Conservation (phyloP, 768 basidiomycete species). For the Pleurotus tuber-regium region DNA sequence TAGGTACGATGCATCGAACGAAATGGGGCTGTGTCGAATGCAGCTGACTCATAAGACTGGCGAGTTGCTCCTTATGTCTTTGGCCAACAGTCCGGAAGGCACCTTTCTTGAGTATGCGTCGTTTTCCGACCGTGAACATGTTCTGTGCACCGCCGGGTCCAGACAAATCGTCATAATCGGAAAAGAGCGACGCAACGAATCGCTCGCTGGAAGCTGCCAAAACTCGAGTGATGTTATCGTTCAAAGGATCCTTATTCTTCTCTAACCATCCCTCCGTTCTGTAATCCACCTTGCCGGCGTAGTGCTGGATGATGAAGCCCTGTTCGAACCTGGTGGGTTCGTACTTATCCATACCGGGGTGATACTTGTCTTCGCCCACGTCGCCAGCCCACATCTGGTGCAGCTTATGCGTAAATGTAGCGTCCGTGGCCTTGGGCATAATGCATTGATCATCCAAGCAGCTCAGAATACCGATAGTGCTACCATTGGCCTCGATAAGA, state of each 20-base stretch:
- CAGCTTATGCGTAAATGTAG: conserved; percentile 92
- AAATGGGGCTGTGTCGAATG: conserved; percentile 97
- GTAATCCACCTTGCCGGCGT: conserved; percentile 96
- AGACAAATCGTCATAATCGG: conserved; percentile 65
- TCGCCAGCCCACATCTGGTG: conserved; percentile 68
- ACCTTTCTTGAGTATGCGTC: conserved; percentile 85
- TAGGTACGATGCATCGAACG: conserved; percentile 97
- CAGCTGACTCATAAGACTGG: conserved; percentile 87
- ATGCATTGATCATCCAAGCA: conserved; percentile 98
- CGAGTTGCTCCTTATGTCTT: conserved; percentile 92
- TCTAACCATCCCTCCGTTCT: conserved; percentile 95
- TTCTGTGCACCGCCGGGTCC: conserved; percentile 32
- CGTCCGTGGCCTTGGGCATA: conserved; percentile 98
- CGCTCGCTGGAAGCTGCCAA: conserved; percentile 79
- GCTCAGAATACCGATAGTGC: conserved; percentile 84
- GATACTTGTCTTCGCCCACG: conserved; percentile 46
- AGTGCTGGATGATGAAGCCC: conserved; percentile 94
- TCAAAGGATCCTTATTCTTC: conserved; percentile 99
- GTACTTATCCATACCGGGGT: conserved; percentile 83
- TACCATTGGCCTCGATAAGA: conserved; percentile 86
- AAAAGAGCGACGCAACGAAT: conserved; percentile 81
- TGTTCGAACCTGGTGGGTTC: conserved; percentile 85
- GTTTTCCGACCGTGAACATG: conserved; percentile 54
- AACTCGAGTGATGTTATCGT: conserved; percentile 91
- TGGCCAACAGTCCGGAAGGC: conserved; percentile 96